These are phyloP conservation scores for Plasmodium falciparum DNA, from an alignment of 169 alveolate genomes.

Conservation along the genomic window DNA sequence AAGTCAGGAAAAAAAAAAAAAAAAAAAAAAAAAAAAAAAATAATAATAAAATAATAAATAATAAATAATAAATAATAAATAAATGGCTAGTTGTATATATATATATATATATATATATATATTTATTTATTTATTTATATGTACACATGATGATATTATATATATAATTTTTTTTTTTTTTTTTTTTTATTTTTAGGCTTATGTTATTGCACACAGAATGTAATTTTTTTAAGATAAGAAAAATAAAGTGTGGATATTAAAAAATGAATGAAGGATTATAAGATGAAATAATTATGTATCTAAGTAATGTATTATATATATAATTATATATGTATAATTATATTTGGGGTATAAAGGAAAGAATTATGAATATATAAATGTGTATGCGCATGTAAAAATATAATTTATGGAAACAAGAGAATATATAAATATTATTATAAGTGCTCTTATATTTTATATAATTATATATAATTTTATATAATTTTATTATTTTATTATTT, in stretches of 20 bases:
- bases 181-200: constrained; percentile 66
- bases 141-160: neutral
- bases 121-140: neutral
- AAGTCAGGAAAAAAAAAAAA: constrained; percentile 24
- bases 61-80: neutral
- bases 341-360: too few species aligned
- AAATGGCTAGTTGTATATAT: neutral
- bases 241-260: neutral
- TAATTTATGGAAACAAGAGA: too few species aligned
- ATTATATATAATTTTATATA: too few species aligned
- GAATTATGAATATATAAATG: too few species aligned
- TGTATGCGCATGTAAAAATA: too few species aligned
- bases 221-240: constrained; percentile 13
- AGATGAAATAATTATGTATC: too few species aligned
- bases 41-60: neutral
- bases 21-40: neutral
- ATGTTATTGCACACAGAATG: constrained; percentile 52
- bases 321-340: neutral
- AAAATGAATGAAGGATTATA: too few species aligned
- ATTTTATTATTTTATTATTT: too few species aligned
- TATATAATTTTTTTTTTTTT: constrained; percentile 8
- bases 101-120: neutral
- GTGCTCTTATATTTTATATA: too few species aligned
- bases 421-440: too few species aligned
- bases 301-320: constrained; percentile 4